Evolutionary conservation across 441 rosid genomes (phyloP), one percentile per base, ranked within the genome.

Genomic region (Manihot esculenta): DNA sequence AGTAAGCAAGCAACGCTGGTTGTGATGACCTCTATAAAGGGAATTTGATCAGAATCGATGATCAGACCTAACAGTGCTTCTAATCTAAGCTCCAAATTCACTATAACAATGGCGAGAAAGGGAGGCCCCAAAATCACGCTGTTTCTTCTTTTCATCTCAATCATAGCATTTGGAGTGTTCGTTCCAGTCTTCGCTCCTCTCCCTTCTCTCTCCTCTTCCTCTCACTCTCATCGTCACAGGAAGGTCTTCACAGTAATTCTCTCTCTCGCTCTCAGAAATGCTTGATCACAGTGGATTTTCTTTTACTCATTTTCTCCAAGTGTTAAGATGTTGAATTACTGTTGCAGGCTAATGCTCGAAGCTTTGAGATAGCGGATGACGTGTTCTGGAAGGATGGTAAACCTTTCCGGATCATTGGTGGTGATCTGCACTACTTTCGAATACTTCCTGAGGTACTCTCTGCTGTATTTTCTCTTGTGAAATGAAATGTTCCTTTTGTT

Each of bases 361-460:
- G 67, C 21, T 94, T 92, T 72, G 87, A 85, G 83, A 92, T 94
- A 42, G 80, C 73, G 15, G 76, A 87, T 47, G 99, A 94, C 80
- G 79, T 51, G 86, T 94, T 94, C 41, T 88, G 93, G 94, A 94
- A 86, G 82, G 96, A 88, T 66, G 96, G 90, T 20, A 65, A 73
- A 61, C 85, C 81, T 64, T 92, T 92, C 70, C 87, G 75, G 83
- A 87, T 94, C 67, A 90, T 94, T 58, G 97, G 97, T 51, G 99
- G 99, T 56, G 99, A 94, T 74, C 70, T 94, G 85, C 99, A 94
- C 72, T 94, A 94, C 78, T 94, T 92, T 69, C 89, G 98, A n/a
- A 76, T 89, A 78, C 87, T 88, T 74, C 97, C 97, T 23, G 78
- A 89, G 97, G 99, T 88, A 83, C 41, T 20, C 51, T 12, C 24